Evolutionary conservation across 805 yeast genomes (phyloP).

Genomic region (Candida montana): DNA sequence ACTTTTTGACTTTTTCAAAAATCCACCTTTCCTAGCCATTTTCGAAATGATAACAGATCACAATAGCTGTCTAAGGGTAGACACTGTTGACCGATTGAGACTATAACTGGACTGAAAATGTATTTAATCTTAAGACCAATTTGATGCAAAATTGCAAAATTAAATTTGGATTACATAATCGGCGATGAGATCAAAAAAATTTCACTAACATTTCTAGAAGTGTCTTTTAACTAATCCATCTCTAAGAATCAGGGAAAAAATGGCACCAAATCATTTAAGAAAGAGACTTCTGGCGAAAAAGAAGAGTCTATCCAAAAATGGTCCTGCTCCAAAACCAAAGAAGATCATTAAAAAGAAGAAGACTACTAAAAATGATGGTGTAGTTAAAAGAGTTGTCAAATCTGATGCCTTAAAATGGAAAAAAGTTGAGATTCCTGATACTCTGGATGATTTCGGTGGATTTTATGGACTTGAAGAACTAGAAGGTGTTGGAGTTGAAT

Average conservation of each 20-base stretch:
- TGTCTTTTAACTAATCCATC: not conserved
- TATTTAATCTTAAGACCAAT: not conserved
- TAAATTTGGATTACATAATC: too few species aligned
- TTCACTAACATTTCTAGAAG: too few species aligned
- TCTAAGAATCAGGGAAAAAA: not conserved
- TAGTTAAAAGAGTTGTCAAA: slow-evolving; percentile 29
- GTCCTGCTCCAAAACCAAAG: slow-evolving; percentile 1
- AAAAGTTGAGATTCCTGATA: slow-evolving; percentile 74
- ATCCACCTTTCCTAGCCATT: slow-evolving; percentile 8
- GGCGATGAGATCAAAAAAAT: slow-evolving; percentile 18
- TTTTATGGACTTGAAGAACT: slow-evolving; percentile 90
- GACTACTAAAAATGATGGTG: not conserved
- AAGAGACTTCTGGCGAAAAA: slow-evolving; percentile 4
- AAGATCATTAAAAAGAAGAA: slow-evolving; percentile 2
- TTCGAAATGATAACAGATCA: too few species aligned
- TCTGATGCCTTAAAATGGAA: slow-evolving; percentile 68
- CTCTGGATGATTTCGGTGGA: slow-evolving; percentile 82
- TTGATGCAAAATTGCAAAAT: too few species aligned
- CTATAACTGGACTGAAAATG: too few species aligned
- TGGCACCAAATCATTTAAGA: slow-evolving; percentile 6
- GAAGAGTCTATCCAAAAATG: not conserved
- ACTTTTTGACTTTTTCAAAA: slow-evolving; percentile 19
- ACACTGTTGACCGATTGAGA: too few species aligned
- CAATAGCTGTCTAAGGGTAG: too few species aligned
- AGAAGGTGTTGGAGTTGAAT: slow-evolving; percentile 84